Conservation (phyloP, 225 moss, liverwort and hornwort species). For the Physcomitrellopsis africana region DNA sequence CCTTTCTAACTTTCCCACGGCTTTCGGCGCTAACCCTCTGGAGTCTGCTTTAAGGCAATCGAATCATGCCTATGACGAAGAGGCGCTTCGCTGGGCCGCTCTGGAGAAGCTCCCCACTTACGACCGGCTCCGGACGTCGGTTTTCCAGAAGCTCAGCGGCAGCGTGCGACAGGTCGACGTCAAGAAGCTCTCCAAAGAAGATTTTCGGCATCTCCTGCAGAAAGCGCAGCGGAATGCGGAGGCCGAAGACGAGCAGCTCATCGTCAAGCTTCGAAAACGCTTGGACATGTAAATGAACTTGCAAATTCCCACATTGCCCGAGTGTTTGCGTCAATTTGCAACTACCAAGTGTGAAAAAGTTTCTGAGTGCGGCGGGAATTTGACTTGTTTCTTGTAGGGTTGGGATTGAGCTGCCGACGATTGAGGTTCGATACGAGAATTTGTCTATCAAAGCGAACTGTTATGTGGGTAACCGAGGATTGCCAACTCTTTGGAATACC, state of each 20-base stretch:
- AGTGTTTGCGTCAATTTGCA: not conserved
- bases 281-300: slow-evolving; percentile 42
- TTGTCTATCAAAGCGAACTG: slow-evolving; percentile 37
- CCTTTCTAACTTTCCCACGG: not conserved
- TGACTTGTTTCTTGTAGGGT: slow-evolving; percentile 24
- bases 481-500: slow-evolving; percentile 45
- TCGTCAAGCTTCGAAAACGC: slow-evolving; percentile 56
- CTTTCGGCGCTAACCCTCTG: slow-evolving; percentile 41
- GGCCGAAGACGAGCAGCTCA: slow-evolving; percentile 60
- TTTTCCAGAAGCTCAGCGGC: slow-evolving; percentile 49
- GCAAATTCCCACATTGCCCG: not conserved
- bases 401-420: slow-evolving; percentile 44
- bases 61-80: slow-evolving; percentile 37
- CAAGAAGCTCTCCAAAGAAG: slow-evolving; percentile 27
- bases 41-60: slow-evolving; percentile 19
- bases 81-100: slow-evolving; percentile 67
- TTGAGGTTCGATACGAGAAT: slow-evolving; percentile 50
- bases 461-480: slow-evolving; percentile 38
- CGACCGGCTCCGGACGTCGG: slow-evolving; percentile 63
- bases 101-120: slow-evolving; percentile 69
- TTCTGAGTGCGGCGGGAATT: no score
- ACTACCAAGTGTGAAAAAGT: no score
- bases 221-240: slow-evolving; percentile 50
- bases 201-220: slow-evolving; percentile 39
- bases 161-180: slow-evolving; percentile 32